Percentiles rank a stretch among this genome's conserved stretches.
Evolutionary conservation across 2,329 filamentous ascomycete genomes (phyloP).

Genomic region (Fusarium sterilihyphosum): DNA sequence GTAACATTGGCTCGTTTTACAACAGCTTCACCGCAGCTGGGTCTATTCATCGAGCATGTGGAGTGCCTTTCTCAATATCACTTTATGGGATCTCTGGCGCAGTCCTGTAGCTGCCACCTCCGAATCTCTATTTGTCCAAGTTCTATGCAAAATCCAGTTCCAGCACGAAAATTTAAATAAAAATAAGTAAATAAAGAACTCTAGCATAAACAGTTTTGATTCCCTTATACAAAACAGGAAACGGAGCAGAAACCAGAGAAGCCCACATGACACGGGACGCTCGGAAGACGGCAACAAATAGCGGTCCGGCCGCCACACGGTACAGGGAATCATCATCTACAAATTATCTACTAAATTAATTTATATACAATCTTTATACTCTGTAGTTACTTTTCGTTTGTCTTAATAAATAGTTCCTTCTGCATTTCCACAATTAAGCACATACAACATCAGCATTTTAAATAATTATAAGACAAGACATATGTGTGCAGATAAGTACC

Average conservation of each 20-base stretch:
- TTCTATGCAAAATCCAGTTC: not conserved
- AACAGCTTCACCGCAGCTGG: not conserved
- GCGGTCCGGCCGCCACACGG: not conserved
- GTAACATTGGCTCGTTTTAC: not conserved
- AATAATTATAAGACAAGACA: not conserved
- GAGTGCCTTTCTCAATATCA: not conserved
- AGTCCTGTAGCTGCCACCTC: not conserved
- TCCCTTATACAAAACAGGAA: not conserved
- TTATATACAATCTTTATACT: not conserved
- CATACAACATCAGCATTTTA: too few relatives aligned
- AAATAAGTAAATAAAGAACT: not conserved
- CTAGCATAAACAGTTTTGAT: not conserved
- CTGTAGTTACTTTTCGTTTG: too few relatives aligned
- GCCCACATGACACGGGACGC: not conserved
- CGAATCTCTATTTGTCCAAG: not conserved
- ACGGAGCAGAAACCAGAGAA: not conserved
- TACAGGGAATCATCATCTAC: not conserved
- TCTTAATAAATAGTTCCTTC: not conserved
- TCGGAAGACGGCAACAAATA: not conserved
- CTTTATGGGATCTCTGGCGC: not conserved
- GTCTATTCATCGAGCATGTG: not conserved
- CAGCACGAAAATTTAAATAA: accelerated
- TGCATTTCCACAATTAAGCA: not conserved
- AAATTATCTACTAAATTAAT: not conserved
- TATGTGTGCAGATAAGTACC: not conserved